Evolutionary conservation across 768 basidiomycete genomes (phyloP), one percentile per base, ranked within the genome.

Genomic region (Leccinum uliginosum): DNA sequence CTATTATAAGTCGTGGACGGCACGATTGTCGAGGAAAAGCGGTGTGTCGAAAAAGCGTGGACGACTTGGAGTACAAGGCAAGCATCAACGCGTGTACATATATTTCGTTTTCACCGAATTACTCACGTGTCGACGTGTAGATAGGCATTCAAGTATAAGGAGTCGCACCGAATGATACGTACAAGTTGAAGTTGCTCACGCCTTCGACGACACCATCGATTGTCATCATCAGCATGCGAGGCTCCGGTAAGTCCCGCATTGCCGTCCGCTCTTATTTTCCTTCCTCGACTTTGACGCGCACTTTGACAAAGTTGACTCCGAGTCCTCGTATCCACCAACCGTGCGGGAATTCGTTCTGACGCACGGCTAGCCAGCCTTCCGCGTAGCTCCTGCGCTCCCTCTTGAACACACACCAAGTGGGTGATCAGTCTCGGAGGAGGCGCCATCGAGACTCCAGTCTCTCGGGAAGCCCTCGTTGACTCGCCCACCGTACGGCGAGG

Each of bases 21-120:
- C 19, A 89, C 91, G 3, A 76, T 92, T 60, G 78, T 98, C 26
- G 93, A 98, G 67, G 96, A 98, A 76, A 96, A 96, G 74, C 80
- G 95, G 54, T 98, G 97, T 66, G 97, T 99, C 29, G 95, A 96
- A 74, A 99, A 99, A 82, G 98, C 97, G 0, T 99, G 95, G 97
- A 98, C 68, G 97, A 98, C 71, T 78, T 99, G 24, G 84, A 91
- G 69, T 94, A 92, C 76, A 97, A 97, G 84, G 92, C 90, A 50
- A 3, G 76, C 45, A 19, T 15, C 35, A n/a, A 40, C n/a, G 10
- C 6, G 5, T 15, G 14, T 12, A 51, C 50, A 5, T 12, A 47
- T 47, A 3, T 29, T 23, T 11, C 50, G 21, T n/a, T n/a, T n/a
- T n/a, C n/a, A n/a, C n/a, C n/a, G n/a, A n/a, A 2, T 29, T 3